Evolutionary conservation across 768 basidiomycete genomes (phyloP), one percentile per base, ranked within the genome.

Genomic region (Termitomyces sp.): DNA sequence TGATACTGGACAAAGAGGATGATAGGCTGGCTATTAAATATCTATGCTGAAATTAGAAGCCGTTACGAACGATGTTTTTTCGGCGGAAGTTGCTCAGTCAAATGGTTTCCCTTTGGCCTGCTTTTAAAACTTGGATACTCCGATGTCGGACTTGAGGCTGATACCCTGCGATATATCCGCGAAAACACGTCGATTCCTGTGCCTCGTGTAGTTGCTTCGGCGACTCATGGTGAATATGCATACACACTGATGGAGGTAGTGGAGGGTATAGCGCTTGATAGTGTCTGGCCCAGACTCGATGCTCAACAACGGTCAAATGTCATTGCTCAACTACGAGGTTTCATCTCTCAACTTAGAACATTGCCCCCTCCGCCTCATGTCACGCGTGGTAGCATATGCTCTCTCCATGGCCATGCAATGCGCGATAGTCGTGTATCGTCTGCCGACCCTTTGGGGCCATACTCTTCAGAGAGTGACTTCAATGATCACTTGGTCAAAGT

Each of bases 51-150:
- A 40, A 46, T 59, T 46, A 52, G 53, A 40, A 40, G 52, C 23
- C 51, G 58, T 46, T 59, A 59, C 32, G 58, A 59, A 18, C 33
- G 26, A n/a, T 33, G 2, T 12, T 49, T 50, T n/a, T 20, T 33
- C 20, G 53, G 53, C 12, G 44, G 46, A 5, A n/a, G 20, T 36
- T 48, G 8, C 12, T 20, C 46, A 20, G 30, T 59, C n/a, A 47
- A 55, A 32, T 59, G 58, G 58, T 59, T 59, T 49, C 58, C 58
- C 20, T 59, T 59, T 47, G 58, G 58, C 18, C 20, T 59, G 16
- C 38, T 59, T 14, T 32, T 59, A 47, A 59, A 59, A 55, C 10
- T 55, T 14, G 58, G 58, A 23, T 20, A 20, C 33, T 54, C 53
- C 16, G 47, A 55, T 43, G 8, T 55, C 3, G 53, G 58, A 28